Conservation (phyloP, 345 rosid genomes). For the Dovyalis caffra region DNA sequence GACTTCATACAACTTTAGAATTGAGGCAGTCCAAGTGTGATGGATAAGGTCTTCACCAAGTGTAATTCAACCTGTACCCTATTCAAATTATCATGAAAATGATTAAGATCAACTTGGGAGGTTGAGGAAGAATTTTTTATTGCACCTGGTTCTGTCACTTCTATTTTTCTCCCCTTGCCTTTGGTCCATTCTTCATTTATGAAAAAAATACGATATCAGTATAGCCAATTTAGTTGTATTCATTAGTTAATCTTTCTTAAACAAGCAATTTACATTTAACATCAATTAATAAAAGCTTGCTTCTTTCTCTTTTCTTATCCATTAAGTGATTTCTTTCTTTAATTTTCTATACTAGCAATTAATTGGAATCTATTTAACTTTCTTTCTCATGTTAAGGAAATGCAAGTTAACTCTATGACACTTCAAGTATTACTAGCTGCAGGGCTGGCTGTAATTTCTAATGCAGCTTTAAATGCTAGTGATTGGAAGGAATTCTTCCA, state of each 20-base stretch:
- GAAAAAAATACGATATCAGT: no score
- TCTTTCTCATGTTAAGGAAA: neutral
- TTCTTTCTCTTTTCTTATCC: neutral
- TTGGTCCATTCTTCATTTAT: no score
- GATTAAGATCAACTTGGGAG: neutral
- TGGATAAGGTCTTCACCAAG: neutral
- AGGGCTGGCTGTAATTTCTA: slow-evolving; percentile 57
- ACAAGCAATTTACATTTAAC: no score
- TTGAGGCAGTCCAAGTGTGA: neutral
- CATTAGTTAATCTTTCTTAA: no score
- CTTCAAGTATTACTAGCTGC: slow-evolving; percentile 58
- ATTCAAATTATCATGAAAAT: neutral
- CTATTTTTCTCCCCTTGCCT: no score
- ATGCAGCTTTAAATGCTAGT: slow-evolving; percentile 45
- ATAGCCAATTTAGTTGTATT: no score
- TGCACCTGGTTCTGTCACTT: no score
- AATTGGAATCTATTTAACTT: neutral
- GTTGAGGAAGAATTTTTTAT: neutral
- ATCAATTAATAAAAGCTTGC: neutral
- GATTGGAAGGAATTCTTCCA: slow-evolving; percentile 73
- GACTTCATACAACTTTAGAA: neutral
- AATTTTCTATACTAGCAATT: neutral
- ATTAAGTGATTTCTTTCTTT: neutral
- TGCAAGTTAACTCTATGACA: slow-evolving; percentile 23
- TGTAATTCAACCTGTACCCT: neutral